Conservation (phyloP, 768 basidiomycete species). For the Phylloporus sp. region DNA sequence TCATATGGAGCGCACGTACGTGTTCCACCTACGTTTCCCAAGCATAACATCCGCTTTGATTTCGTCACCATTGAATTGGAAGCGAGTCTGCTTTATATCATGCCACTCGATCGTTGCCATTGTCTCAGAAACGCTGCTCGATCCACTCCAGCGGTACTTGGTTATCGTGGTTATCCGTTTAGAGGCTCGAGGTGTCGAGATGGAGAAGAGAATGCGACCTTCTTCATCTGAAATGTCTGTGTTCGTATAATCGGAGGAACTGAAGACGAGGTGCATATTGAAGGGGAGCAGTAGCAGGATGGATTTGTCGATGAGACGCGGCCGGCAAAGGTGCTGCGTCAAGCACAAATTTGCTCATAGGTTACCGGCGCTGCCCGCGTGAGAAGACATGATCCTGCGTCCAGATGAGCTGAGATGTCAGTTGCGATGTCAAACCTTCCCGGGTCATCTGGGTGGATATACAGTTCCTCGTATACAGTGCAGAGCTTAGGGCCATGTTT, state of each 20-base stretch:
- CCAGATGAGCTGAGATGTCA: slow-evolving; percentile 12
- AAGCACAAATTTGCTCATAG: not conserved
- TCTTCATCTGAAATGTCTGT: slow-evolving; percentile 15
- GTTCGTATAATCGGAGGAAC: slow-evolving; percentile 12
- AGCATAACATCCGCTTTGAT: no score
- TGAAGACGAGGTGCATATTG: slow-evolving; percentile 19
- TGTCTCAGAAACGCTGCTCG: slow-evolving; percentile 1
- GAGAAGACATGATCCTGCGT: slow-evolving; percentile 3
- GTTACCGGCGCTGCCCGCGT: not conserved
- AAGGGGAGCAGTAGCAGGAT: not conserved
- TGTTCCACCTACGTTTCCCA: no score
- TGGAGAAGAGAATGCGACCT: slow-evolving; percentile 17
- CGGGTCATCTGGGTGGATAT: not conserved
- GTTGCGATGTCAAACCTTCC: not conserved
- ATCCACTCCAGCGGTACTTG: not conserved
- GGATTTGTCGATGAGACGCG: not conserved
- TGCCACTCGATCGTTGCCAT: slow-evolving; percentile 32
- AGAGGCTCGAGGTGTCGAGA: slow-evolving; percentile 13
- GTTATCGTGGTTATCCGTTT: slow-evolving; percentile 13
- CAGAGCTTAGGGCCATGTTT: no score
- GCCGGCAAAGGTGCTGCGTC: not conserved
- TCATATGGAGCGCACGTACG: no score
- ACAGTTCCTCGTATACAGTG: no score
- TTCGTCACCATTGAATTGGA: slow-evolving; percentile 25
- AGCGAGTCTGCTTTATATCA: slow-evolving; percentile 19